Evolutionary conservation across 2,329 filamentous ascomycete genomes (phyloP).

Genomic region (Amauroascus niger): DNA sequence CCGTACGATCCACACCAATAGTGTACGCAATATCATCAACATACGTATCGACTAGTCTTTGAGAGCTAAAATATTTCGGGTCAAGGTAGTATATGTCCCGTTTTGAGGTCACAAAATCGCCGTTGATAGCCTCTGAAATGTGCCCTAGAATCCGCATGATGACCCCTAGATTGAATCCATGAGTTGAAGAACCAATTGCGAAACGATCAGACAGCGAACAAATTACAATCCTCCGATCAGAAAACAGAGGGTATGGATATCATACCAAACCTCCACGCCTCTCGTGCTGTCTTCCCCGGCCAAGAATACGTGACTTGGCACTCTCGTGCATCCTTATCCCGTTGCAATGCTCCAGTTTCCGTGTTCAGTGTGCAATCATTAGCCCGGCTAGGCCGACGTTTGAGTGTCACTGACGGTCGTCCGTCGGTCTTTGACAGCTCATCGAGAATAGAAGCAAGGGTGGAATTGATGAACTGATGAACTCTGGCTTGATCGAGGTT

Average conservation of each 20-base stretch:
- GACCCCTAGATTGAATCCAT: constrained; percentile 36
- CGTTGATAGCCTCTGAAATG: constrained; percentile 44
- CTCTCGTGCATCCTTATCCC: neutral
- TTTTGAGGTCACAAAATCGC: constrained; percentile 46
- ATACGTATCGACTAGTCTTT: constrained; percentile 48
- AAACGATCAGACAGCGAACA: neutral
- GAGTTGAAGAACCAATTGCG: neutral
- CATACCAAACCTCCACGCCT: constrained; percentile 51
- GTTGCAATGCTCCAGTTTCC: constrained; percentile 24
- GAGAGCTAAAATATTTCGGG: constrained; percentile 49
- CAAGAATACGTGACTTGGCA: constrained; percentile 38
- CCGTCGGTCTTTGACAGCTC: constrained; percentile 24
- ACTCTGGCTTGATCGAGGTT: constrained; percentile 18
- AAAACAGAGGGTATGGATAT: neutral
- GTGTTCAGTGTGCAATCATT: constrained; percentile 24
- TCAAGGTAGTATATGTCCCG: constrained; percentile 58
- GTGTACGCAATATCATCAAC: constrained; percentile 54
- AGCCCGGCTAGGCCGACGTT: constrained; percentile 20
- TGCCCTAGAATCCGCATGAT: constrained; percentile 48
- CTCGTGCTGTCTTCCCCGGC: constrained; percentile 46
- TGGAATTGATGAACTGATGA: constrained; percentile 25
- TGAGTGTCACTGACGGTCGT: constrained; percentile 22
- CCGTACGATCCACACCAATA: constrained; percentile 45
- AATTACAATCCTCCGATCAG: neutral
- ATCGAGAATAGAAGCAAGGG: constrained; percentile 22